Conservation (phyloP, 768 basidiomycete species). For the Hygrocybe punicea region DNA sequence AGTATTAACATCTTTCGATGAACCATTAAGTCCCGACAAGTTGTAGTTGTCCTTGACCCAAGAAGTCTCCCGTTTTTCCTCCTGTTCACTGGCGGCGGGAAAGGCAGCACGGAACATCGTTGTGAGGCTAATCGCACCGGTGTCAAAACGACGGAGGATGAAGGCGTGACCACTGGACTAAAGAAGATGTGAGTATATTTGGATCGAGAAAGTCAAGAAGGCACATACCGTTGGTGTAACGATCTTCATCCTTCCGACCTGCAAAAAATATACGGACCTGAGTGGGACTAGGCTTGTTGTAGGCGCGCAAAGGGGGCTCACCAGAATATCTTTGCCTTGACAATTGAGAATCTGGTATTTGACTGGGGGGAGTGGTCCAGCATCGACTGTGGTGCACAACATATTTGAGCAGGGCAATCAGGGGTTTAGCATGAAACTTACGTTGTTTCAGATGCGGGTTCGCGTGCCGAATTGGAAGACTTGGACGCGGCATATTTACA, state of each 20-base stretch:
- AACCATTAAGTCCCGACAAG: conserved; percentile 72
- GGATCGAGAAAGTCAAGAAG: conserved; percentile 5
- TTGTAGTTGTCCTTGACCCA: conserved; percentile 85
- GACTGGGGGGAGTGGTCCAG: conserved; percentile 57
- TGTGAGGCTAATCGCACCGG: conserved; percentile 85
- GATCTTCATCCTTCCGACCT: conserved; percentile 90
- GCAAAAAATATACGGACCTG: neutral
- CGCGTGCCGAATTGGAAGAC: conserved; percentile 48
- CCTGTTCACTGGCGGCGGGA: conserved; percentile 70
- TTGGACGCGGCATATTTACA: conserved; percentile 41
- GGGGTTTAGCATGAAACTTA: conserved; percentile 8
- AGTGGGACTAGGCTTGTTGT: neutral
- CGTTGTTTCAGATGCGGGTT: conserved; percentile 51
- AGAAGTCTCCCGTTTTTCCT: conserved; percentile 73
- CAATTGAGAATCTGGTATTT: conserved; percentile 91
- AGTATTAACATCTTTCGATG: conserved; percentile 52
- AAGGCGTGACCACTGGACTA: conserved; percentile 84
- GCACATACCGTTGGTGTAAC: conserved; percentile 67
- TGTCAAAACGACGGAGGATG: conserved; percentile 90
- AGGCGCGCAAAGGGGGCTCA: conserved; percentile 32
- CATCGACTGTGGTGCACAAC: conserved; percentile 31
- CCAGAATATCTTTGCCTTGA: conserved; percentile 83
- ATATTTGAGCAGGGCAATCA: conserved; percentile 8
- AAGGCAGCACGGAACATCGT: conserved; percentile 97
- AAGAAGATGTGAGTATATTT: conserved; percentile 7